Conservation (phyloP, 768 basidiomycete species). For the Leccinum ochraceum region DNA sequence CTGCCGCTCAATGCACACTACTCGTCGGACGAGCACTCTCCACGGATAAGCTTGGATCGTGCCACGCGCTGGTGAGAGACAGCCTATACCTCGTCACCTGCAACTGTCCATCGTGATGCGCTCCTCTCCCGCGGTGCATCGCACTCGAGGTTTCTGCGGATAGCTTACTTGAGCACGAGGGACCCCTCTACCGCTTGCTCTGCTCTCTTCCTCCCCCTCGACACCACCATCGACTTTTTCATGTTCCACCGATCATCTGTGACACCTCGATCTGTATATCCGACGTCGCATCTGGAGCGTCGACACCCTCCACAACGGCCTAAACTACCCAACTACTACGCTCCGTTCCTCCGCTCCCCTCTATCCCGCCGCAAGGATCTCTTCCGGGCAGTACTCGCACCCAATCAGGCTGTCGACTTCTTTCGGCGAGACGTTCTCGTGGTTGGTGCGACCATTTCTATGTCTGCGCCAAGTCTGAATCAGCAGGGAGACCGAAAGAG, state of each 20-base stretch:
- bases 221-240: background rate
- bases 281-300: conserved; percentile 10
- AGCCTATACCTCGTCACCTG: conserved; percentile 18
- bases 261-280: conserved; percentile 12
- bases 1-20: conserved; percentile 12
- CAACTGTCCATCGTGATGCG: conserved; percentile 16
- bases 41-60: background rate
- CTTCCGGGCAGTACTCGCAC: conserved; percentile 24
- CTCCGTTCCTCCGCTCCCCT: conserved; percentile 29
- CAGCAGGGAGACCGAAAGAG: background rate
- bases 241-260: conserved; percentile 7
- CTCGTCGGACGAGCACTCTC: conserved; percentile 15
- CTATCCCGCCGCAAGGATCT: conserved; percentile 28
- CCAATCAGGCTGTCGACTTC: conserved; percentile 26
- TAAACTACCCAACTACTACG: conserved; percentile 32
- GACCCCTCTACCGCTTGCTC: background rate
- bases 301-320: conserved; percentile 17
- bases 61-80: conserved; percentile 13
- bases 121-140: conserved; percentile 29
- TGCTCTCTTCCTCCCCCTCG: background rate
- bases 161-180: conserved; percentile 22
- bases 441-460: conserved; percentile 1
- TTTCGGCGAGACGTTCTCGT: conserved; percentile 25
- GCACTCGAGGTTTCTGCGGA: conserved; percentile 29
- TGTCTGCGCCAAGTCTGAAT: background rate